Percentiles rank a stretch among this genome's conserved stretches.
phyloP scores from a whole-genome alignment of 2,329 filamentous ascomycete genomes.

The Davidsoniella neocaledoniae region DNA sequence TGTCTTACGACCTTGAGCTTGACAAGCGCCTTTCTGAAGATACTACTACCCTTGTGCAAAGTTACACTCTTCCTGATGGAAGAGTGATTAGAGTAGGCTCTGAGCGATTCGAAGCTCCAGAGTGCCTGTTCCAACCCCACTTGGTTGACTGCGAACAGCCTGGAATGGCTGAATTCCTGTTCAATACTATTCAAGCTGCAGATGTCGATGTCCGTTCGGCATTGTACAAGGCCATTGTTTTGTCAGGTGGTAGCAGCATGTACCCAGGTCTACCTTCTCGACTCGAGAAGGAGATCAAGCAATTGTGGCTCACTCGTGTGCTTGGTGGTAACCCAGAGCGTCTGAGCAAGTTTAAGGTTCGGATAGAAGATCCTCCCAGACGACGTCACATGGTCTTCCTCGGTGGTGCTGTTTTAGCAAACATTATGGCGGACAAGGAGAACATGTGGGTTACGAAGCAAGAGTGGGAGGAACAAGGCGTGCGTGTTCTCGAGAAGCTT shows the following conservation, averaged over 20 bases:
- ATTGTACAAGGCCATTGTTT: conserved; percentile 91
- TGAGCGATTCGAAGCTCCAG: conserved; percentile 93
- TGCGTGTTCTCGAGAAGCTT: conserved; percentile 74
- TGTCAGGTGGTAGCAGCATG: conserved; percentile 97
- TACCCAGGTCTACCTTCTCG: conserved; percentile 90
- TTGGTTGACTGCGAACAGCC: conserved; percentile 95
- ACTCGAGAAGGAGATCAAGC: conserved; percentile 96
- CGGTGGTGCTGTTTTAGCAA: conserved; percentile 87
- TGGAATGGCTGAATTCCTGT: conserved; percentile 89
- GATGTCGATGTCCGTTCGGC: conserved; percentile 90
- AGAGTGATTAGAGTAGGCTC: conserved; percentile 91
- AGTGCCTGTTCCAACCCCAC: conserved; percentile 97
- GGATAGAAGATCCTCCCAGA: conserved; percentile 93
- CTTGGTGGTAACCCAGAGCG: conserved; percentile 83
- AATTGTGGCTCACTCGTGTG: conserved; percentile 89
- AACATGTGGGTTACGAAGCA: conserved; percentile 97
- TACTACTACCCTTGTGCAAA: conserved; percentile 91
- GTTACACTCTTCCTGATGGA: conserved; percentile 91
- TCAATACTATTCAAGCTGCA: conserved; percentile 94
- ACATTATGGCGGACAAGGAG: conserved; percentile 98
- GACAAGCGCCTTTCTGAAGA: conserved; percentile 95
- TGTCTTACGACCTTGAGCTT: conserved; percentile 92
- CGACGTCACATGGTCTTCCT: conserved; percentile 99
- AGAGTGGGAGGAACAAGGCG: conserved; percentile 90
- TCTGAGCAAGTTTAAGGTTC: conserved; percentile 96